Percentiles rank a stretch among this genome's conserved stretches.
Evolutionary conservation across 2,329 filamentous ascomycete genomes (phyloP).

Genomic region (Tricladium varicosporioides): DNA sequence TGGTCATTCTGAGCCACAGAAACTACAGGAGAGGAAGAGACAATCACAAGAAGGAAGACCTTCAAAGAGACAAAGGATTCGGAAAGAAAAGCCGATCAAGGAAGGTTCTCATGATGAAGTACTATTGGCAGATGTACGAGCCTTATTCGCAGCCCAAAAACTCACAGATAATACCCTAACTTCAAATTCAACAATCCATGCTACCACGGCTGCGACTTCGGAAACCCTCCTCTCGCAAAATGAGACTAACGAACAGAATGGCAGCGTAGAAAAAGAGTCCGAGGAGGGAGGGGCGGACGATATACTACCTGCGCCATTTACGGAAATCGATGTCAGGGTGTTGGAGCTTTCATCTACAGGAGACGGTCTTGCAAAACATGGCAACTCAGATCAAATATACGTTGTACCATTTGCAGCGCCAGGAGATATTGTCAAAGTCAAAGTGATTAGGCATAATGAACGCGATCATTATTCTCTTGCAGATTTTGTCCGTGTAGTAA

Average conservation of each 20-base stretch:
- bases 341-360: constrained; percentile 84
- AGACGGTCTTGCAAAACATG: constrained; percentile 77
- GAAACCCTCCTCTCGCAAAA: neutral
- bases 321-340: constrained; percentile 81
- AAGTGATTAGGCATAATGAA: constrained; percentile 70
- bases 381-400: constrained; percentile 66
- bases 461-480: constrained; percentile 69
- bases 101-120: constrained; percentile 67
- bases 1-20: neutral
- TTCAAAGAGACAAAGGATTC: constrained; percentile 51
- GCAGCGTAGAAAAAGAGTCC: neutral
- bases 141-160: constrained; percentile 43
- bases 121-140: constrained; percentile 60
- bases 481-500: constrained; percentile 77
- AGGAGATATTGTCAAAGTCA: constrained; percentile 76
- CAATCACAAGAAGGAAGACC: constrained; percentile 31
- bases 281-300: constrained; percentile 8
- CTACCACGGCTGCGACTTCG: constrained; percentile 28
- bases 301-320: constrained; percentile 61
- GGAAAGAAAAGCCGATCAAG: constrained; percentile 52
- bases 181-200: constrained; percentile 30
- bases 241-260: neutral
- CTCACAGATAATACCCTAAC: constrained; percentile 28
- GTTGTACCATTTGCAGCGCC: constrained; percentile 86
- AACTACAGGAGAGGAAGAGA: constrained; percentile 25